These are phyloP conservation scores for Glarea lozoyensis DNA, from an alignment of 495 filamentous ascomycete genomes.

Conservation along the genomic window DNA sequence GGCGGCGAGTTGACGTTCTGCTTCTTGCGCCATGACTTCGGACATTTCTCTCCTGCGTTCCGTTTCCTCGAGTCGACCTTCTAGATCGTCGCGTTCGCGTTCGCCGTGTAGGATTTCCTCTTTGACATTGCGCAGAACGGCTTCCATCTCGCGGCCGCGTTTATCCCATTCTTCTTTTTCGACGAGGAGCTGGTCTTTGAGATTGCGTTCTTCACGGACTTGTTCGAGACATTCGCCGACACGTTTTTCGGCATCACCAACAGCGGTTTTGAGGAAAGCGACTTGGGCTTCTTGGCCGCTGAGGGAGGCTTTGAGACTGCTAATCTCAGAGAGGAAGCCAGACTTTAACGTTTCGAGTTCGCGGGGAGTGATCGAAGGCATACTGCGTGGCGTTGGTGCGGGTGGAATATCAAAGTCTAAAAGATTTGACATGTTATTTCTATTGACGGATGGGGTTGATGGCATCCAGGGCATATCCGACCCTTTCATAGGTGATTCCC, in stretches of 20 bases:
- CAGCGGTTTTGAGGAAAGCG: slow-evolving; percentile 69
- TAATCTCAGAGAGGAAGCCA: slow-evolving; percentile 78
- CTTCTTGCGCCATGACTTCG: slow-evolving; percentile 56
- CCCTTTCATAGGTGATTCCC: slow-evolving; percentile 32
- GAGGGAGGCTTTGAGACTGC: slow-evolving; percentile 77
- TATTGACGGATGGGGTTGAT: slow-evolving; percentile 14
- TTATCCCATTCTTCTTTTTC: slow-evolving; percentile 79
- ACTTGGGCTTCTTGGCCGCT: slow-evolving; percentile 89
- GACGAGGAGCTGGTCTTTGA: slow-evolving; percentile 59
- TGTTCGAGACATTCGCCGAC: slow-evolving; percentile 78
- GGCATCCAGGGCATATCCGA: slow-evolving; percentile 13
- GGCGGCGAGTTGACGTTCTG: slow-evolving; percentile 63
- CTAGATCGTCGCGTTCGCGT: slow-evolving; percentile 64
- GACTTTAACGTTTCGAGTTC: slow-evolving; percentile 92
- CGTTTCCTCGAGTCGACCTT: slow-evolving; percentile 60
- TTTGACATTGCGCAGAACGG: slow-evolving; percentile 64
- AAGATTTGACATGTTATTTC: slow-evolving; percentile 42
- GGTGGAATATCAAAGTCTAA: slow-evolving; percentile 92
- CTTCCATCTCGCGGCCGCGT: slow-evolving; percentile 76
- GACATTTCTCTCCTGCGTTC: slow-evolving; percentile 60
- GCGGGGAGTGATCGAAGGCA: slow-evolving; percentile 83
- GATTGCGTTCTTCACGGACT: slow-evolving; percentile 60
- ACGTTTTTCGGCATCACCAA: slow-evolving; percentile 83
- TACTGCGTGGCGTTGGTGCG: slow-evolving; percentile 78
- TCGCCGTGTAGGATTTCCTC: slow-evolving; percentile 72